phyloP scores from a whole-genome alignment of 371 early-diverging fungal species.

The Smittium culicis region DNA sequence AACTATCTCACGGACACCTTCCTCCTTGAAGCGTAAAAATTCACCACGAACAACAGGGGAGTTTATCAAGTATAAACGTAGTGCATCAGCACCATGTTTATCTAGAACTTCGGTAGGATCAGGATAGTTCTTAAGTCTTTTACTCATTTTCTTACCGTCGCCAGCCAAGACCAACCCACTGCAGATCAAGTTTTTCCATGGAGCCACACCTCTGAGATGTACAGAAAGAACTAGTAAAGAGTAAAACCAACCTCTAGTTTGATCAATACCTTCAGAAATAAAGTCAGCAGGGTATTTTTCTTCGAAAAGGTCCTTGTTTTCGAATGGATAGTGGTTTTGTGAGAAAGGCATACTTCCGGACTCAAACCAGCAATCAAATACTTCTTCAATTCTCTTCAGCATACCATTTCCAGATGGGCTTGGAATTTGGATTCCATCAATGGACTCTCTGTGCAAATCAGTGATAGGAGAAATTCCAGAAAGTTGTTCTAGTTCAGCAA shows the following conservation, averaged over 20 bases:
- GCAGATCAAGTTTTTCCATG: conserved; percentile 98
- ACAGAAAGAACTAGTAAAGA: conserved; percentile 97
- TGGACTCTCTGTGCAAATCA: conserved; percentile 98
- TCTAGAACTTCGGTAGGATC: conserved; percentile 83
- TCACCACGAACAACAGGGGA: conserved; percentile 99
- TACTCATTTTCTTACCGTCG: conserved; percentile 99
- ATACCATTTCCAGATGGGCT: conserved; percentile 81
- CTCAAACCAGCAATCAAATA: conserved; percentile 99
- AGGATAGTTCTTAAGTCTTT: conserved; percentile 99
- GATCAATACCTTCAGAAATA: conserved; percentile 99
- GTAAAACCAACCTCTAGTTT: conserved; percentile 99
- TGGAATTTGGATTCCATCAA: conserved; percentile 96
- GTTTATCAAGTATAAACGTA: conserved; percentile 96
- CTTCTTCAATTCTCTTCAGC: conserved; percentile 92
- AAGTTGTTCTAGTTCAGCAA: conserved; percentile 86
- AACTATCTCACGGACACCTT: conserved; percentile 95
- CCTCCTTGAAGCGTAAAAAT: conserved; percentile 92
- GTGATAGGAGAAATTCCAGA: conserved; percentile 73
- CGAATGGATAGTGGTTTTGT: conserved; percentile 99
- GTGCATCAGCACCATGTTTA: conserved; percentile 95
- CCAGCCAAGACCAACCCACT: conserved; percentile 97
- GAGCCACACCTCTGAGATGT: conserved; percentile 95
- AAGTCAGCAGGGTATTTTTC: conserved; percentile 98
- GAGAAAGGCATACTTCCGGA: conserved; percentile 99
- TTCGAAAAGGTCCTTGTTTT: conserved; percentile 76